Percentiles rank a stretch among this genome's conserved stretches.
These are phyloP conservation scores for Tetrahymena thermophila DNA, from an alignment of 73 alveolate genomes.

Conservation along the genomic window DNA sequence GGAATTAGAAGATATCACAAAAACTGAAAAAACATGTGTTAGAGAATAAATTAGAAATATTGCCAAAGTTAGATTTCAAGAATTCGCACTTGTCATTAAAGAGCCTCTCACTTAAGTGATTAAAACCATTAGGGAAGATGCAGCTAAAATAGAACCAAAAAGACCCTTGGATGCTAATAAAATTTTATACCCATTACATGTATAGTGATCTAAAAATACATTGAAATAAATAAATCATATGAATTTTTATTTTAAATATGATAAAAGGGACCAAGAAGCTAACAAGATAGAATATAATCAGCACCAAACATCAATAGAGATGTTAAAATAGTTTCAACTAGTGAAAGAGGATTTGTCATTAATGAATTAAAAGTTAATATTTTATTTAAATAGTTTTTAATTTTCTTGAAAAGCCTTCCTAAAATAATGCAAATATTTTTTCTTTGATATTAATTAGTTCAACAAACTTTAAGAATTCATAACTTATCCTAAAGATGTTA, in stretches of 20 bases:
- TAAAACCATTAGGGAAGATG: not conserved
- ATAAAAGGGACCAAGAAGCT: not conserved
- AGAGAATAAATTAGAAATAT: not conserved
- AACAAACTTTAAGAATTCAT: not conserved
- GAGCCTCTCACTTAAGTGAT: not conserved
- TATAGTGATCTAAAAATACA: not conserved
- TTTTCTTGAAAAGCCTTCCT: not conserved
- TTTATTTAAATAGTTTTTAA: not conserved
- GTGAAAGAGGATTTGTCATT: not conserved
- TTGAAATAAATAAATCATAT: not conserved
- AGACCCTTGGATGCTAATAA: not conserved
- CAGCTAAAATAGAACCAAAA: not conserved
- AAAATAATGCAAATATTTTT: not conserved
- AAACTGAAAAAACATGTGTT: not conserved
- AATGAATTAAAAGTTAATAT: not conserved
- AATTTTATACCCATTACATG: not conserved
- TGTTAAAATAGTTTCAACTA: not conserved
- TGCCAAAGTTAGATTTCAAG: not conserved
- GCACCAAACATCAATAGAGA: not conserved
- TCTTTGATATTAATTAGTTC: not conserved
- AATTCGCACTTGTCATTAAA: not conserved
- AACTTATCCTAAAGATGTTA: not conserved
- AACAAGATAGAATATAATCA: not conserved
- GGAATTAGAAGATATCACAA: not conserved
- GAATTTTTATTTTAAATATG: not conserved